A percentile compares a stretch with the other conserved stretches of the same genome.
phyloP scores from a whole-genome alignment of 257 asterid genomes.

The Solanum verrucosum region DNA sequence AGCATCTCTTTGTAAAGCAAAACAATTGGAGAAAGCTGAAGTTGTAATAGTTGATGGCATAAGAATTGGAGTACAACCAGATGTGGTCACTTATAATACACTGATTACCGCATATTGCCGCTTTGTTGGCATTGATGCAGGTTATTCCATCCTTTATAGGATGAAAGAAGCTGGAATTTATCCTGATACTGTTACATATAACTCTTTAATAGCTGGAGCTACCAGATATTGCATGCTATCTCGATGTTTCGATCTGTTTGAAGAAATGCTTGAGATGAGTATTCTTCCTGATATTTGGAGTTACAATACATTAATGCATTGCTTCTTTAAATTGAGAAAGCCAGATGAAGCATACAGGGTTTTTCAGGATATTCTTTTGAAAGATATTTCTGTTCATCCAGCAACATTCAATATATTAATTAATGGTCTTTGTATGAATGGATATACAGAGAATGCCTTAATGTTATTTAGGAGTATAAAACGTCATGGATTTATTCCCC shows the following conservation, averaged over 20 bases:
- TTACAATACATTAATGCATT: conserved; percentile 80
- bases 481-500: conserved; percentile 45
- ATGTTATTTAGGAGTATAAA: conserved; percentile 48
- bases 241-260: conserved; percentile 48
- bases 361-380: conserved; percentile 44
- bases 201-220: conserved; percentile 76
- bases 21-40: conserved; percentile 75
- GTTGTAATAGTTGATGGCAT: conserved; percentile 68
- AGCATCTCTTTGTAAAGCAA: conserved; percentile 73
- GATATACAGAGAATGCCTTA: conserved; percentile 45
- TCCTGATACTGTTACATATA: conserved; percentile 68
- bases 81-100: conserved; percentile 78
- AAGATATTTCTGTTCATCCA: conserved; percentile 32
- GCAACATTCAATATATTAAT: conserved; percentile 65
- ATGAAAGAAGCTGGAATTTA: conserved; percentile 74
- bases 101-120: conserved; percentile 69
- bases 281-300: conserved; percentile 73
- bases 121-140: conserved; percentile 54
- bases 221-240: conserved; percentile 32
- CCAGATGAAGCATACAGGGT: conserved; percentile 65
- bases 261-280: conserved; percentile 54
- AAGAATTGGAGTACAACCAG: conserved; percentile 64
- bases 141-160: conserved; percentile 43
- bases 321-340: conserved; percentile 49
- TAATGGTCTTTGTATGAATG: conserved; percentile 70